phyloP scores from a whole-genome alignment of 768 basidiomycete species.

The Termitomyces sp. region DNA sequence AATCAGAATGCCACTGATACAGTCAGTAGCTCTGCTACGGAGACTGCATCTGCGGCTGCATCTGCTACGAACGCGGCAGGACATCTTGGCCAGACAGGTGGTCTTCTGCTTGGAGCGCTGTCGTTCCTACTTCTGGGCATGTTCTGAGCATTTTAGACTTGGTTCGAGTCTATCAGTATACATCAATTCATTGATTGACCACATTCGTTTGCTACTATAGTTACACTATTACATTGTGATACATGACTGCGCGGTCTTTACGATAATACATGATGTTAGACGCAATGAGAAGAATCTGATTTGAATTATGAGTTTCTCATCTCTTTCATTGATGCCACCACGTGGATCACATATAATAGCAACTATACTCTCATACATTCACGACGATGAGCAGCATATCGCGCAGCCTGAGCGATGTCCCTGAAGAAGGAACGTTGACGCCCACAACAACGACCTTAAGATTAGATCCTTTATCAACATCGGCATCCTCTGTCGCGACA shows the following conservation, averaged over 20 bases:
- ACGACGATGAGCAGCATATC: constrained; percentile 19
- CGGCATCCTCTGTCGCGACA: constrained; percentile 1
- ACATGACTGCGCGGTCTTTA: too few species aligned
- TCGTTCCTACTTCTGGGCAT: neutral
- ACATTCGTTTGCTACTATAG: neutral
- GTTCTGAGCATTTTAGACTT: neutral
- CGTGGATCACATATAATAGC: neutral
- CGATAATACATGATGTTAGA: too few species aligned
- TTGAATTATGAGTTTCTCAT: neutral
- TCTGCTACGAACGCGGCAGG: constrained; percentile 8
- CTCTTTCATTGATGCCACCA: neutral
- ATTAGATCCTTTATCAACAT: constrained; percentile 1
- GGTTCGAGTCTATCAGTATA: neutral
- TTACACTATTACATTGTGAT: neutral
- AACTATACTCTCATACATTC: neutral
- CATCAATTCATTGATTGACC: neutral
- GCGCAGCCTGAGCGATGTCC: constrained; percentile 29
- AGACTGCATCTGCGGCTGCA: constrained; percentile 2
- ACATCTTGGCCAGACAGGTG: neutral
- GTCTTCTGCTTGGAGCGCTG: neutral
- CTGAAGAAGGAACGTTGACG: constrained; percentile 24
- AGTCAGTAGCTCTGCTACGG: constrained; percentile 2
- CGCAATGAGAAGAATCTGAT: too few species aligned
- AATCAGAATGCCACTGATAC: neutral
- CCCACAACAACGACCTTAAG: constrained; percentile 11